phyloP scores from a whole-genome alignment of 2,329 filamentous ascomycete genomes.

The Penicillium sumatraense region DNA sequence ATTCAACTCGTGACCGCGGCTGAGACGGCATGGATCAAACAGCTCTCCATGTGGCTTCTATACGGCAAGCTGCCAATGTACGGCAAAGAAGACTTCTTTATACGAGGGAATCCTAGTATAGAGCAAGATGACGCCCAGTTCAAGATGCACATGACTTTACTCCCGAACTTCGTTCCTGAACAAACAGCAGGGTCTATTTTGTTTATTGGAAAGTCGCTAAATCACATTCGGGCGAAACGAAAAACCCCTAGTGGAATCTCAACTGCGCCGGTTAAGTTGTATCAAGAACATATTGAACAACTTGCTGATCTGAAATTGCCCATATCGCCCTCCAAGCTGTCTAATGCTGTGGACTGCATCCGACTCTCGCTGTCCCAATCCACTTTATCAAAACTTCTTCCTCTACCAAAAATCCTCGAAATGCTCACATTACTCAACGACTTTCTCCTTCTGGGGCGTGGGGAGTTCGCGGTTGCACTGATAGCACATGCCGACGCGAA shows the following conservation, averaged over 20 bases:
- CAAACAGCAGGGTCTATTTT: constrained; percentile 80
- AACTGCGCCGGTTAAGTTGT: constrained; percentile 61
- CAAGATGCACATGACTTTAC: constrained; percentile 60
- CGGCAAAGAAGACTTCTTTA: constrained; percentile 85
- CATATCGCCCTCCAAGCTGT: constrained; percentile 72
- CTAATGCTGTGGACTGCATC: constrained; percentile 74
- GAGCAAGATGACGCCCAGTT: constrained; percentile 58
- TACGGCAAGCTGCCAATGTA: constrained; percentile 82
- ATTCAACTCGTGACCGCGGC: constrained; percentile 74
- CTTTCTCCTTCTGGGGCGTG: constrained; percentile 84
- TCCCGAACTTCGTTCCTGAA: constrained; percentile 79
- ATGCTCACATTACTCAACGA: constrained; percentile 77
- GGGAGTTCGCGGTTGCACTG: constrained; percentile 88
- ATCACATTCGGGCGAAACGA: constrained; percentile 70
- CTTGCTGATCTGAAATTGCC: constrained; percentile 73
- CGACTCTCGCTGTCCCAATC: constrained; percentile 82
- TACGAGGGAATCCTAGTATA: constrained; percentile 55
- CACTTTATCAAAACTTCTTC: constrained; percentile 79
- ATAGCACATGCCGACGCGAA: constrained; percentile 84
- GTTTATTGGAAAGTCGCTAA: constrained; percentile 87
- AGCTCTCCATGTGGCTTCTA: constrained; percentile 86
- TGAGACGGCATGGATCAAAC: constrained; percentile 89
- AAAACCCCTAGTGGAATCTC: constrained; percentile 40
- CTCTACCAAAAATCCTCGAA: constrained; percentile 75
- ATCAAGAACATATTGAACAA: constrained; percentile 54